phyloP scores from a whole-genome alignment of 352 stramenopile species.

The Plasmopara muralis region DNA sequence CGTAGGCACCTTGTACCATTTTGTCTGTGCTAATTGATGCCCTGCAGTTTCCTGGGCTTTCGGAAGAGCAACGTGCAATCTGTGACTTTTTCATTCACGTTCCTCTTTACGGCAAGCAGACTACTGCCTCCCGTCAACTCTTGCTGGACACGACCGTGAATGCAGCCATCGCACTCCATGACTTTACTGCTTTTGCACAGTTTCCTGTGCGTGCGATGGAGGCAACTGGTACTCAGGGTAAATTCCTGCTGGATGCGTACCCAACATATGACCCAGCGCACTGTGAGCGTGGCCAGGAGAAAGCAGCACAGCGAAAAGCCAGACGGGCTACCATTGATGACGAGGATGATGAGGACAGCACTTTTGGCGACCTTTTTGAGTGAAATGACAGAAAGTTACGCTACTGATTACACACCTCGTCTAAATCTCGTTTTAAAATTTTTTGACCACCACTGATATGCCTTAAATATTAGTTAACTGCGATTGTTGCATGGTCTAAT shows the following conservation, averaged over 20 bases:
- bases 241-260: slow-evolving; percentile 67
- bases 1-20: not conserved
- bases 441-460: too few relatives aligned
- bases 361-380: slow-evolving; percentile 41
- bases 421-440: too few relatives aligned
- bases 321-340: slow-evolving; percentile 40
- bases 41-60: slow-evolving; percentile 38
- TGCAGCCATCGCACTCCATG: slow-evolving; percentile 54
- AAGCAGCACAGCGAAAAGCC: slow-evolving; percentile 39
- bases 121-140: slow-evolving; percentile 24
- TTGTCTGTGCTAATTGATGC: slow-evolving; percentile 3
- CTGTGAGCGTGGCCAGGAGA: slow-evolving; percentile 28
- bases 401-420: slow-evolving; percentile 10
- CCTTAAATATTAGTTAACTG: too few relatives aligned
- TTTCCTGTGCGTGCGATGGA: slow-evolving; percentile 59
- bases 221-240: slow-evolving; percentile 59
- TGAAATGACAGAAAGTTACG: slow-evolving; percentile 20
- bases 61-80: slow-evolving; percentile 49
- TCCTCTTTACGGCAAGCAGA: slow-evolving; percentile 41
- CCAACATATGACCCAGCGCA: slow-evolving; percentile 33
- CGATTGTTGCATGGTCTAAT: too few relatives aligned
- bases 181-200: slow-evolving; percentile 55
- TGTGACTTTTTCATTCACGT: slow-evolving; percentile 67
- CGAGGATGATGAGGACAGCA: slow-evolving; percentile 27
- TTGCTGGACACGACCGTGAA: slow-evolving; percentile 61